Evolutionary conservation across 2,329 filamentous ascomycete species (phyloP), one percentile per base, ranked within the genome.

Genomic region (Triangularia setosa): DNA sequence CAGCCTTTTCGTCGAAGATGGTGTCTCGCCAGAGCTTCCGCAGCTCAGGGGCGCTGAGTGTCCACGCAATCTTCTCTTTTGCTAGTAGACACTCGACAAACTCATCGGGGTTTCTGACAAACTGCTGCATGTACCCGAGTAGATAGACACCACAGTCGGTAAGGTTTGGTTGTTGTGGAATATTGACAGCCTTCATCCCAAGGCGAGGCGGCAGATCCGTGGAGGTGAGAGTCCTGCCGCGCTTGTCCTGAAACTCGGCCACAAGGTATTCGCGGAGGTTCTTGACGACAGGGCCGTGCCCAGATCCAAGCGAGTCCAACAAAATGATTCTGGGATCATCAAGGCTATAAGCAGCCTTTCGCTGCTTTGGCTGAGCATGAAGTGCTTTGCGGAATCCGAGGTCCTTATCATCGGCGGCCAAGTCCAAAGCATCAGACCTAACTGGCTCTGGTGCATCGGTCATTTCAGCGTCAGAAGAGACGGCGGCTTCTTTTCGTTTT

Each of bases 141-240:
- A 98, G 79, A 70, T 90, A 99, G 0, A 97, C 79, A 8, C 95
- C 95, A 72, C 95, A 99, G 74, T 99, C 95, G 66, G 86, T 93
- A 70, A 84, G 90, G 73, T 99, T 98, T 58, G 86, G 78, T 75
- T 99, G 95, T 66, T 84, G 79, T 0, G 95, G 94, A 14, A 97
- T 89, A 7, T 84, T 81, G 65, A 85, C 90, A 4, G 91, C 91
- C 44, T 87, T 92, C 80, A 91, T 87, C 3, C 81, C 81, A 28
- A 79, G 71, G 2, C 75, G 72, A 44, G 69, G 33, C 14, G 76
- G 73, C 60, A 75, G 35, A 27, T 75, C 69, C 54, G 52, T 58
- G 2, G n/a, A 6, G 2, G 21, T 18, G 40, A 85, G 72, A 40
- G 79, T 72, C 65, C 80, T 70, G 30, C 76, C 70, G 64, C 81